These are phyloP conservation scores for Metschnikowia baotianmanensis DNA, from an alignment of 805 yeast species.

Conservation along the genomic window DNA sequence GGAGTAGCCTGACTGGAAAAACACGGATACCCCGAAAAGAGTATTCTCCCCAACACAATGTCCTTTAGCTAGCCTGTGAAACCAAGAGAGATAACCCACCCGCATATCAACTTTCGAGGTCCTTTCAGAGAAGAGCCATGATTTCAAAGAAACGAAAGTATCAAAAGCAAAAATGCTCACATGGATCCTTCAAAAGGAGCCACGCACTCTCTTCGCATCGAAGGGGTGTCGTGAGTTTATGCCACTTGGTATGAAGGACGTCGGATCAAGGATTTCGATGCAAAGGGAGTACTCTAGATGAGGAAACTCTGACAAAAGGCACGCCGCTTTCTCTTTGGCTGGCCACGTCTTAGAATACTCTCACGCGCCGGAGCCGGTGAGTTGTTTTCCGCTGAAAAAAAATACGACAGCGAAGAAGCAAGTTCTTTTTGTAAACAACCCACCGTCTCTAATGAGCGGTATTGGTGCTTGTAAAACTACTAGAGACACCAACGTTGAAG, in stretches of 20 bases:
- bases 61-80: conserved; percentile 12
- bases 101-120: conserved; percentile 19
- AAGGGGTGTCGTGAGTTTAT: not conserved
- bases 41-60: not conserved
- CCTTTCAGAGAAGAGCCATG: not conserved
- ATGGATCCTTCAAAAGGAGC: not conserved
- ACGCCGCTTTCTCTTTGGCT: not conserved
- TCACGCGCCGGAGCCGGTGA: conserved; percentile 14
- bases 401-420: not conserved
- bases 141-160: conserved; percentile 16
- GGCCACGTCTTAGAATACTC: conserved; percentile 4
- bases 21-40: not conserved
- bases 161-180: conserved; percentile 15
- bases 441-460: conserved; percentile 3
- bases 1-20: conserved; percentile 13
- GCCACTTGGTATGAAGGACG: not conserved
- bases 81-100: conserved; percentile 10
- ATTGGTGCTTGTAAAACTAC: not conserved
- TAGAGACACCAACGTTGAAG: not conserved
- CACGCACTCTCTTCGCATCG: conserved; percentile 5
- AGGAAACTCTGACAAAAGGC: not conserved
- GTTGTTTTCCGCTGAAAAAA: not conserved
- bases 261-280: not conserved
- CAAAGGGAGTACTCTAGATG: conserved; percentile 4
- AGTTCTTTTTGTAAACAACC: conserved; percentile 3